Evolutionary conservation across 2,329 filamentous ascomycete species (phyloP), one percentile per base, ranked within the genome.

Genomic region (Penicillium sp.): DNA sequence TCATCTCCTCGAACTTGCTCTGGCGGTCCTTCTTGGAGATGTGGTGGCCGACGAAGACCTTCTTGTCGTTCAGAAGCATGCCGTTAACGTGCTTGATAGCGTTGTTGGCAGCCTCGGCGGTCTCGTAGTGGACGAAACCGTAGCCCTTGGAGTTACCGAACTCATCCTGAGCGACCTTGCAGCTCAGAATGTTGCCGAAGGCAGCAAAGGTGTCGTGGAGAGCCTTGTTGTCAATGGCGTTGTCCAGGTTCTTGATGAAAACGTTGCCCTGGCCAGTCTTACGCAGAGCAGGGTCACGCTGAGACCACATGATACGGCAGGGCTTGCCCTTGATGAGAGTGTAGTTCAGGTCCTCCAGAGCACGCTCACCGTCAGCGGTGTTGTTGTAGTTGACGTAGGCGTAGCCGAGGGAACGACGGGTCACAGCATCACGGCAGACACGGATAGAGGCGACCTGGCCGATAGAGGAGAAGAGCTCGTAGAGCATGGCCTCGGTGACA

Each of bases 1-100:
- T 99, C 93, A 99, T 99, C 85, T 99, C 94, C 83, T 99, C 94
- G 69, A 97, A 97, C 83, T 99, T 99, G 91, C 91, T 96, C 86
- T 97, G 94, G 70, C 94, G 93, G 75, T 99, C 94, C 86, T 97
- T 97, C 89, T 97, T 97, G 76, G 94, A 92, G 71, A 99, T 97
- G 81, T 99, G 94, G 80, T 97, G 93, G 63, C 94, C 94, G 67
- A 99, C 94, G 69, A 95, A 99, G 63, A 99, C 94, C 86, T 99
- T 99, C 89, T 99, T 99, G 86, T 99, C 94, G 81, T 99, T 99
- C 74, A 99, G 80, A 76, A 99, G 83, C 94, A 99, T 99, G 76
- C 94, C 94, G 77, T 99, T 99, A 73, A 99, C 94, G 72, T 96
- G 92, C 86, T 97, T 97, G 85, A 99, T 99, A 71, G 94, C 94